Percentiles rank a stretch among this genome's conserved stretches.
Conservation (phyloP, 73 alveolate genomes). For the Paramecium primaurelia region DNA sequence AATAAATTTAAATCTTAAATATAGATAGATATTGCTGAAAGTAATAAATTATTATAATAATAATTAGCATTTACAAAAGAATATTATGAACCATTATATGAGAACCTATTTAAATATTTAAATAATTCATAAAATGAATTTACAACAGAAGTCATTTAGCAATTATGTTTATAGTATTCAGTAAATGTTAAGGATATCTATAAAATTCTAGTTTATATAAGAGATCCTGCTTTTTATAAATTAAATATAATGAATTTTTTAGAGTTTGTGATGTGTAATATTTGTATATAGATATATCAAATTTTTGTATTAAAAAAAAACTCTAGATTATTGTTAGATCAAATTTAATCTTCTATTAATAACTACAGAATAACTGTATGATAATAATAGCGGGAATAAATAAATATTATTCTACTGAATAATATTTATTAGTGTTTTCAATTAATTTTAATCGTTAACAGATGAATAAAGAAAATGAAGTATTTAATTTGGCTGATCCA, state of each 20-base stretch:
- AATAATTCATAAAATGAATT: neutral
- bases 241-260: neutral
- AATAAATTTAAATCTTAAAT: neutral
- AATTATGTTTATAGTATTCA: neutral
- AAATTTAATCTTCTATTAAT: neutral
- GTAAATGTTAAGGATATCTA: neutral
- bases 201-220: neutral
- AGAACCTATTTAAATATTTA: neutral
- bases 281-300: neutral
- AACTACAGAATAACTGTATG: neutral
- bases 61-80: neutral
- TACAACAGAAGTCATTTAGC: neutral
- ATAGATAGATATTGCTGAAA: neutral
- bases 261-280: neutral
- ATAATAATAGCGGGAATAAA: neutral
- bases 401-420: neutral
- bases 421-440: neutral
- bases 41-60: neutral
- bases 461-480: slow-evolving; percentile 51
- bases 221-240: slow-evolving; percentile 2
- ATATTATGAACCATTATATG: neutral
- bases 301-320: neutral
- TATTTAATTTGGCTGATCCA: neutral
- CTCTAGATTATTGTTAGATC: neutral
- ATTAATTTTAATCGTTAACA: slow-evolving; percentile 24